Evolutionary conservation across 257 asterid genomes (phyloP).

Genomic region (Nicotiana paniculata): DNA sequence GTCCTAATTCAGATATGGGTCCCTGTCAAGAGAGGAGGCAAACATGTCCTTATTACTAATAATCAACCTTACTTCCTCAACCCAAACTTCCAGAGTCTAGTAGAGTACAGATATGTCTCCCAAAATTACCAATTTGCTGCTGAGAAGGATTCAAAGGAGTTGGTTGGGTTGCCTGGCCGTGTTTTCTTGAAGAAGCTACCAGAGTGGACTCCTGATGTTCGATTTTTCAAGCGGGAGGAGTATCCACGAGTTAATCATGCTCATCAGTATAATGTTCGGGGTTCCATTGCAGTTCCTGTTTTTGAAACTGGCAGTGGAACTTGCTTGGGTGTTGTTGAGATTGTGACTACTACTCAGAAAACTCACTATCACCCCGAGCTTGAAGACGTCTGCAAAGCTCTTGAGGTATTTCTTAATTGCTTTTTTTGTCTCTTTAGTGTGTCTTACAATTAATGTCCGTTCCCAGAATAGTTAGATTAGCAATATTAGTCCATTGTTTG

Average conservation of each 20-base stretch:
- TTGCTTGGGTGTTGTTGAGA: constrained; percentile 74
- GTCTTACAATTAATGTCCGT: neutral
- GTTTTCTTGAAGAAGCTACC: constrained; percentile 73
- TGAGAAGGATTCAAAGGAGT: constrained; percentile 48
- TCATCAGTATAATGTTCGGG: constrained; percentile 46
- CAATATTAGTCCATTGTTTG: neutral
- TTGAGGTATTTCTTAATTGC: constrained; percentile 40
- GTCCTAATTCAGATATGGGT: constrained; percentile 76
- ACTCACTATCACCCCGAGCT: constrained; percentile 51
- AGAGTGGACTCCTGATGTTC: constrained; percentile 83
- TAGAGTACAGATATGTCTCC: constrained; percentile 51
- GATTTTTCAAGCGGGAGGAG: constrained; percentile 53
- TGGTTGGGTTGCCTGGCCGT: constrained; percentile 59
- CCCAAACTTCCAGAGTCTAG: constrained; percentile 44
- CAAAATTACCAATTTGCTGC: constrained; percentile 44
- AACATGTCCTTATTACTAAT: constrained; percentile 49
- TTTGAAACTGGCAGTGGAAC: constrained; percentile 60
- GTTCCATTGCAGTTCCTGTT: constrained; percentile 72
- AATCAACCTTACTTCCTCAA: constrained; percentile 53
- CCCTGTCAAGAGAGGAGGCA: constrained; percentile 52
- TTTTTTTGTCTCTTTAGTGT: neutral
- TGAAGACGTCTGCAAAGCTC: constrained; percentile 59
- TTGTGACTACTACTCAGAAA: constrained; percentile 54
- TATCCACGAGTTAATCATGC: constrained; percentile 57
- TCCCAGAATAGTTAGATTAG: neutral